These are phyloP conservation scores for Trichoderma erinaceum DNA, from an alignment of 495 filamentous ascomycete species.

Conservation along the genomic window DNA sequence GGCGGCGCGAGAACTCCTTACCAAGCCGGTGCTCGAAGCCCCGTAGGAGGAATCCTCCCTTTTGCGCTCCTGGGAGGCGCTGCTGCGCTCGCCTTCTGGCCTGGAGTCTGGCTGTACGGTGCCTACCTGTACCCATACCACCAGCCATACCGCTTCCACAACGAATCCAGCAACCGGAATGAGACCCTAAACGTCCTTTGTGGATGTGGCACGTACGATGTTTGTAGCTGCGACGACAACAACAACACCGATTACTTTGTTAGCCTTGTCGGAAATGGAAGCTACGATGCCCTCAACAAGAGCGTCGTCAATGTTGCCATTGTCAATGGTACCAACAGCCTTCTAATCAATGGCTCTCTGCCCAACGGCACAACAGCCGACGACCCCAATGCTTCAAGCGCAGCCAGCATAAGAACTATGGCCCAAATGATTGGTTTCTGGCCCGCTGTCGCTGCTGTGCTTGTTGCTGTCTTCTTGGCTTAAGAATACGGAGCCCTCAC, in stretches of 20 bases:
- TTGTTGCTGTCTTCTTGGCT: slow-evolving; percentile 45
- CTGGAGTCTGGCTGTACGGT: slow-evolving; percentile 56
- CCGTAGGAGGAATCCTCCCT: slow-evolving; percentile 45
- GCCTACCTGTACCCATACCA: slow-evolving; percentile 65
- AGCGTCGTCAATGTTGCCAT: slow-evolving; percentile 55
- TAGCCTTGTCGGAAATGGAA: slow-evolving; percentile 53
- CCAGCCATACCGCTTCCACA: slow-evolving; percentile 57
- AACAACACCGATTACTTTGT: slow-evolving; percentile 55
- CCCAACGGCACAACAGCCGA: slow-evolving; percentile 74
- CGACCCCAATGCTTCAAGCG: slow-evolving; percentile 41
- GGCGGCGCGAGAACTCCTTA: slow-evolving; percentile 73
- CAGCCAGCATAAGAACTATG: slow-evolving; percentile 31
- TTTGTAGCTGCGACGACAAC: slow-evolving; percentile 75
- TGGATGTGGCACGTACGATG: slow-evolving; percentile 60
- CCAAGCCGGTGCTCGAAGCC: slow-evolving; percentile 50
- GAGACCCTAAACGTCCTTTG: slow-evolving; percentile 68
- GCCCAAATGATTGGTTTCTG: slow-evolving; percentile 53
- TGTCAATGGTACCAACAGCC: slow-evolving; percentile 68
- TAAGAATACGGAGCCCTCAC: slow-evolving; percentile 18
- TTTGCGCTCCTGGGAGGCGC: slow-evolving; percentile 54
- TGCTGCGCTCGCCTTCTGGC: slow-evolving; percentile 49
- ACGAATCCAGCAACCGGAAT: slow-evolving; percentile 50
- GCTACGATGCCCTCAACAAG: slow-evolving; percentile 59
- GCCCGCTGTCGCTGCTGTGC: slow-evolving; percentile 47
- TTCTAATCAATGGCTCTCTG: slow-evolving; percentile 80